phyloP scores from a whole-genome alignment of 768 basidiomycete genomes.

The Tricholoma sp. region DNA sequence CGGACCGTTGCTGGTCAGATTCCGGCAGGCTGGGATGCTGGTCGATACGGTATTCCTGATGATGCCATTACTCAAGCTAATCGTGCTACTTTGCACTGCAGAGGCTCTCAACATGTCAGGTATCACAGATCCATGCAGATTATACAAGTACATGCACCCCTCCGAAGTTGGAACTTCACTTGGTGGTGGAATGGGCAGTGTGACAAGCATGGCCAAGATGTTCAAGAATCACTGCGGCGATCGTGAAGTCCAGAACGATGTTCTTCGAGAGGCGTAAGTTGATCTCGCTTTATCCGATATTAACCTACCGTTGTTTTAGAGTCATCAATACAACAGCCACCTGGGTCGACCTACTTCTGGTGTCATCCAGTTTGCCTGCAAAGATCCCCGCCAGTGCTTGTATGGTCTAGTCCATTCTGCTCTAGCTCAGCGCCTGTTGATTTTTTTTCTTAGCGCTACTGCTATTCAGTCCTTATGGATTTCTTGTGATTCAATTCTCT shows the following conservation, averaged over 20 bases:
- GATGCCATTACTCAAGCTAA: constrained; percentile 96
- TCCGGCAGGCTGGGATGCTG: constrained; percentile 96
- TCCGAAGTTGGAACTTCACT: too few relatives aligned
- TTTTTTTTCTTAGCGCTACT: too few relatives aligned
- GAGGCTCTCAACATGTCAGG: constrained; percentile 97
- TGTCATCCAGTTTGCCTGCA: constrained; percentile 96
- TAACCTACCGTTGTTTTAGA: constrained; percentile 30
- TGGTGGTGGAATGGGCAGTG: too few relatives aligned
- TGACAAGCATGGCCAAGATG: too few relatives aligned
- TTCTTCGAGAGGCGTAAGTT: constrained; percentile 96
- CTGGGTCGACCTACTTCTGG: constrained; percentile 91
- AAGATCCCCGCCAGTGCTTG: constrained; percentile 99
- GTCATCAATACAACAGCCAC: constrained; percentile 99
- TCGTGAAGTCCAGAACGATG: constrained; percentile 97
- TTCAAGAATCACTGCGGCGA: constrained; percentile 97
- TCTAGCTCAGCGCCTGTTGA: constrained; percentile 6
- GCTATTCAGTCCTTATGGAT: constrained; percentile 98
- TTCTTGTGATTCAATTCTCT: constrained; percentile 91
- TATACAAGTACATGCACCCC: too few relatives aligned
- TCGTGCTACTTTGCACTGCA: constrained; percentile 80
- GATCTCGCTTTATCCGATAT: neutral
- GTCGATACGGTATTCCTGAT: constrained; percentile 93
- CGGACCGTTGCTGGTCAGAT: constrained; percentile 94
- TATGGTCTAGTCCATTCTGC: constrained; percentile 29
- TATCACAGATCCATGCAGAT: constrained; percentile 95